These are phyloP conservation scores for Saturnispora saitoi DNA, from an alignment of 805 yeast species.

Conservation along the genomic window DNA sequence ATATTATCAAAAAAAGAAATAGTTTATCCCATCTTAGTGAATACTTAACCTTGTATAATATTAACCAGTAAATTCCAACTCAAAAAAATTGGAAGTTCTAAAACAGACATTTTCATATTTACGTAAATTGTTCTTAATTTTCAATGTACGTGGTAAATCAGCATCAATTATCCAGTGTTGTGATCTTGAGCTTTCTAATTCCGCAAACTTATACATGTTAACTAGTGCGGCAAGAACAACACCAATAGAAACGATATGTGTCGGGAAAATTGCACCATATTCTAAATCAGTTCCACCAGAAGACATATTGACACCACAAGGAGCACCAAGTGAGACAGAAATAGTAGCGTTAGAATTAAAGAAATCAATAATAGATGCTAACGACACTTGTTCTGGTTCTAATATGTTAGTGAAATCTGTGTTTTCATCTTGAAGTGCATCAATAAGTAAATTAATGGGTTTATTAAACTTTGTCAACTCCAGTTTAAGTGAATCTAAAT, in stretches of 20 bases:
- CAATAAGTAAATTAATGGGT: slow-evolving; percentile 69
- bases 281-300: slow-evolving; percentile 45
- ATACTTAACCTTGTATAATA: neutral
- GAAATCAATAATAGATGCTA: slow-evolving; percentile 53
- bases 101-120: slow-evolving; percentile 35
- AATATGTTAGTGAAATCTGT: slow-evolving; percentile 53
- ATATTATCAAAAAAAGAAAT: too few relatives aligned
- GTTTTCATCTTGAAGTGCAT: slow-evolving; percentile 81
- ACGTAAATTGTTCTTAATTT: slow-evolving; percentile 33
- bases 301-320: slow-evolving; percentile 78
- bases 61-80: slow-evolving; percentile 1
- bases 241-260: slow-evolving; percentile 62
- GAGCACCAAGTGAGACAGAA: slow-evolving; percentile 64
- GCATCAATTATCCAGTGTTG: slow-evolving; percentile 57
- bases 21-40: neutral
- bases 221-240: slow-evolving; percentile 59
- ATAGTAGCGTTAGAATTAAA: slow-evolving; percentile 42
- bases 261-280: slow-evolving; percentile 26
- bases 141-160: slow-evolving; percentile 57
- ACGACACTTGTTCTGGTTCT: slow-evolving; percentile 33
- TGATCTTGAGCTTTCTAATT: slow-evolving; percentile 39
- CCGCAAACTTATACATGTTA: slow-evolving; percentile 51
- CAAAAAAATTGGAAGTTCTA: neutral
- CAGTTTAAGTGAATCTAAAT: slow-evolving; percentile 29
- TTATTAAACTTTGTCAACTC: slow-evolving; percentile 38